Base-by-base conservation (phyloP, 2,329 filamentous ascomycete genomes). In the Endoconidiophora polonica region DNA sequence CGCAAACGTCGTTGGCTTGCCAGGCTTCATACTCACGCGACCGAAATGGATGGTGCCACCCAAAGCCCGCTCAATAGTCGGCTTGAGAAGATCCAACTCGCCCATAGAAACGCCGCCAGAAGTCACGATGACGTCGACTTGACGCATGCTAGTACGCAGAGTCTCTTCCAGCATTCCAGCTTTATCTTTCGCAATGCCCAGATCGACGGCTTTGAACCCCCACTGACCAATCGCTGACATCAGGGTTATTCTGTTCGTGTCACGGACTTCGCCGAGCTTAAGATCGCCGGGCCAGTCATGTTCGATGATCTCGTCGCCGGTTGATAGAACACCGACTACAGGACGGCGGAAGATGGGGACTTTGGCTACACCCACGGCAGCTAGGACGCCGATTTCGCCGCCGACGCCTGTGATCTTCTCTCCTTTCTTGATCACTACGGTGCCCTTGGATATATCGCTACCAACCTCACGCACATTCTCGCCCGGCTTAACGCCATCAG, bases 51-150 rank as follows among this genome's bases (percentile, higher is more conserved):
- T 94, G 0, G 81, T 91, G 5, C 91, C 91, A 51, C 87, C 86
- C 1, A 98, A 75, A 1, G 79, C 73, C 40, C 90, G 81, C 68
- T 96, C 91, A 58, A 98, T 85, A 0, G 90, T 96, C 0, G 91
- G 90, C 63, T 98, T 98, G 18, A 98, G 76, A 5, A 98, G 79
- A 63, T 98, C 91, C 2, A 95, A 77, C 66, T 98, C 91, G 51
- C 91, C 91, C 91, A 98, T 98, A 7, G 86, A 94, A 18, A 96
- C 91, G 44, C 91, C 91, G 20, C 91, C 91, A 0, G 84, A 90
- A 14, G 91, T 96, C 59, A 98, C 79, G 52, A 98, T 74, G 10
- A 96, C 68, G 59, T 95, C 88, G 23, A 81, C 79, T 44, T 70
- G 69, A 18, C 83, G 75, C 54, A 96, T 69, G 1, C 83, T 86